phyloP scores from a whole-genome alignment of 2,329 filamentous ascomycete genomes.

The Hymenoscyphus scutula region DNA sequence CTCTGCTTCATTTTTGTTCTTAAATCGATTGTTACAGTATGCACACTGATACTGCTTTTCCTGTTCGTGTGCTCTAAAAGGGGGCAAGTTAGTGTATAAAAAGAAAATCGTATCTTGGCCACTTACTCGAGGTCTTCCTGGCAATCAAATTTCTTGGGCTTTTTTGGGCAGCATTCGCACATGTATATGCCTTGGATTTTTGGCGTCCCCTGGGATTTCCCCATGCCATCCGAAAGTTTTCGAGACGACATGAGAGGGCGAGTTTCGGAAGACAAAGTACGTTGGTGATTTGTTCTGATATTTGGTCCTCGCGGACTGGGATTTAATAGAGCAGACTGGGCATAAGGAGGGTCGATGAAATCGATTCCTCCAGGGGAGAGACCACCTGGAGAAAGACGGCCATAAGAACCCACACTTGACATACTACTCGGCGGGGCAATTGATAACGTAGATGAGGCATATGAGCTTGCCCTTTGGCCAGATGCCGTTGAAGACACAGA shows the following conservation, averaged over 20 bases:
- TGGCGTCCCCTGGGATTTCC: conserved; percentile 46
- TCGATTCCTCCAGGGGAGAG: conserved; percentile 46
- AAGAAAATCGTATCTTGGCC: neutral
- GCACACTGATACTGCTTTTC: conserved; percentile 96
- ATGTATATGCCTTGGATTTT: conserved; percentile 62
- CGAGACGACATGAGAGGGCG: conserved; percentile 40
- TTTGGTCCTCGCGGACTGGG: conserved; percentile 39
- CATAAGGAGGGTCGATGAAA: conserved; percentile 51
- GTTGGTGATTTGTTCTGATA: conserved; percentile 36
- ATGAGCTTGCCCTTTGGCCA: conserved; percentile 57
- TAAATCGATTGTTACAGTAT: conserved; percentile 93
- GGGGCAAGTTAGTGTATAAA: conserved; percentile 27
- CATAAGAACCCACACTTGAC: conserved; percentile 61
- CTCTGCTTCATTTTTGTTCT: conserved; percentile 98
- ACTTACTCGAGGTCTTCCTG: conserved; percentile 78
- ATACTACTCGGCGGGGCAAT: conserved; percentile 57
- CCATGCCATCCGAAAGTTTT: conserved; percentile 46
- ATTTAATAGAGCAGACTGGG: conserved; percentile 44
- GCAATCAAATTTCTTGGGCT: conserved; percentile 91
- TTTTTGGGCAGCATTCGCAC: conserved; percentile 95
- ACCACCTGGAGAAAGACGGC: conserved; percentile 58
- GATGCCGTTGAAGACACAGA: conserved; percentile 67
- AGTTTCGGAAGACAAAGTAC: conserved; percentile 38
- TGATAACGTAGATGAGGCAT: conserved; percentile 59
- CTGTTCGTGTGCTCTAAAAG: conserved; percentile 73